Evolutionary conservation across 2,329 filamentous ascomycete genomes (phyloP), one percentile per base, ranked within the genome.

Genomic region (Xylaria sp.): DNA sequence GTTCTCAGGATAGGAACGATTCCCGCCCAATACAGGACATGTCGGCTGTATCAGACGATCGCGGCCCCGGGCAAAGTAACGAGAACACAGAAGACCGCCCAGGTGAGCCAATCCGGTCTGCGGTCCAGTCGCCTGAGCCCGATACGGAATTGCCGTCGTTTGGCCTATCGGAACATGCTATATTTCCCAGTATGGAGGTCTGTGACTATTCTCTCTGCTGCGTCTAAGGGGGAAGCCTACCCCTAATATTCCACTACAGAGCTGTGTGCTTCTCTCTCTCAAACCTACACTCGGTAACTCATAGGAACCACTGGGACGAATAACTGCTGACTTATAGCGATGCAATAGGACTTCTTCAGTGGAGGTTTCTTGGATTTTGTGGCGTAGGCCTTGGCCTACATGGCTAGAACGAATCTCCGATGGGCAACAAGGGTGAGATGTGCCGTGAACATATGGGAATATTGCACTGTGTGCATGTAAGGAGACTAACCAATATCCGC

Each of bases 341-440:
- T 45, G 26, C 50, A 56, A 52, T 55, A 60, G 54, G 67, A 68
- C 18, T 70, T 69, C 47, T 70, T 70, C 42, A 66, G 66, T 4
- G 68, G 68, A 11, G 66, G 67, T 2, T 69, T 70, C 20, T 50
- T 70, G 19, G 66, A 69, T 50, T 69, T 69, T 40, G 65, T 67
- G 50, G 49, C 56, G 16, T 66, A 62, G 43, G 16, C 11, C 38
- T 38, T 26, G 29, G 17, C 6, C 7, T 44, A 21, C 24, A 38
- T 39, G n/a, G 8, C 6, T 46, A 17, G 44, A 37, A 38, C 19
- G n/a, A 13, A 34, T 13, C 29, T 7, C 11, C 11, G 29, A 13
- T 13, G 3, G 4, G 11, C 8, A 13, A 34, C 5, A 29, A 20
- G 26, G 39, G 20, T 42, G 21, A 18, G 38, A 24, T 19, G 8